A percentile compares a stretch with the other conserved stretches of the same genome.
Conservation (phyloP, 164 flowering plant species). For the Echeveria elegans region DNA sequence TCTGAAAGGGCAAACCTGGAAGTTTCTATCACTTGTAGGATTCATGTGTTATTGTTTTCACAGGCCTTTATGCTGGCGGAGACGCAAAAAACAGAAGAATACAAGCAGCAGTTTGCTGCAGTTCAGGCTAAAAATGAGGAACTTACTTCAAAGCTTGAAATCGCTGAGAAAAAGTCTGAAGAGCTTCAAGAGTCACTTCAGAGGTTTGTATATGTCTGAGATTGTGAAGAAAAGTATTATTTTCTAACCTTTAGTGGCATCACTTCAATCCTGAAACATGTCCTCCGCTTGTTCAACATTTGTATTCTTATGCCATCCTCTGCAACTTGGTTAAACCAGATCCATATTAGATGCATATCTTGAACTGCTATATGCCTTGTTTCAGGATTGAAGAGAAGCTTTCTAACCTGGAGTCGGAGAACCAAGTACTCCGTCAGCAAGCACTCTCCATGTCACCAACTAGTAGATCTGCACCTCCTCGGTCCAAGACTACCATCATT, state of each 20-base stretch:
- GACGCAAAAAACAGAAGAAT: constrained; percentile 50
- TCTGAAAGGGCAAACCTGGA: not conserved
- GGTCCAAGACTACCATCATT: constrained; percentile 52
- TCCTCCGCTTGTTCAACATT: not conserved
- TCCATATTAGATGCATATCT: not conserved
- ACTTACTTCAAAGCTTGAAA: constrained; percentile 58
- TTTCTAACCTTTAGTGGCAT: not conserved
- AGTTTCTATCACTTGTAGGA: not conserved
- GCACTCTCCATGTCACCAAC: constrained; percentile 88
- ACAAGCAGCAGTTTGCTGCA: constrained; percentile 34
- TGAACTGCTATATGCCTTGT: not conserved
- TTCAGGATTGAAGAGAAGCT: constrained; percentile 91
- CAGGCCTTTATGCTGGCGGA: constrained; percentile 60
- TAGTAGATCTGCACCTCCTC: constrained; percentile 53
- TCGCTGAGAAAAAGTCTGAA: constrained; percentile 54
- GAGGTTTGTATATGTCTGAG: constrained; percentile 43
- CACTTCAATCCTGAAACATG: too few species aligned
- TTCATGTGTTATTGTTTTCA: not conserved
- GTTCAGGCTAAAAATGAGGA: constrained; percentile 54
- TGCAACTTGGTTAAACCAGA: not conserved
- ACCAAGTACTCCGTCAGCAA: constrained; percentile 97
- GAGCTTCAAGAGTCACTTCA: constrained; percentile 88
- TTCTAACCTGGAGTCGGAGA: constrained; percentile 81
- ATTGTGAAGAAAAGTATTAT: not conserved
- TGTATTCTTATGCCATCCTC: not conserved